Conservation (phyloP, 164 flowering plant genomes). For the Vitis rotundifolia region DNA sequence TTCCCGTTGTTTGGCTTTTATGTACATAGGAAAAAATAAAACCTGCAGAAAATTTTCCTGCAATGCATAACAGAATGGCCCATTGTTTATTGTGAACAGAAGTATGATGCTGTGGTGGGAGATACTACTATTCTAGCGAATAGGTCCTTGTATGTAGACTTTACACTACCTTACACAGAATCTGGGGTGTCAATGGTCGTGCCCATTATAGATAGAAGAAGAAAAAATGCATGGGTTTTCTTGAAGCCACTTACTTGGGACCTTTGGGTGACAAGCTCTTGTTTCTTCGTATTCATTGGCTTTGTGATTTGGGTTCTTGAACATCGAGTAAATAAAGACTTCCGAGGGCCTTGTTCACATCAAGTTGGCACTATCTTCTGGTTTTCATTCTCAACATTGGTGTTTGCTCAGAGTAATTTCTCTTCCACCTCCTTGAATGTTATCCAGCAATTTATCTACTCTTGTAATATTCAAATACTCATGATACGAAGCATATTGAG, state of each 20-base stretch:
- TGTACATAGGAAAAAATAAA: too few species aligned
- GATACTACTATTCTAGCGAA: conserved; percentile 28
- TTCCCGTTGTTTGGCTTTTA: too few species aligned
- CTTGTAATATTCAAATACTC: too few species aligned
- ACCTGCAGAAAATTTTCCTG: not conserved
- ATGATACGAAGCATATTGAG: too few species aligned
- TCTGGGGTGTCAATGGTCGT: conserved; percentile 28
- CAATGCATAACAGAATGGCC: too few species aligned
- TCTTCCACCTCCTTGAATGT: too few species aligned
- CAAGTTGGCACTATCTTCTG: conserved; percentile 22
- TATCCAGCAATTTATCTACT: too few species aligned
- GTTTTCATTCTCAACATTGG: conserved; percentile 32
- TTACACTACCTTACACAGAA: conserved; percentile 30
- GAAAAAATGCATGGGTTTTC: conserved; percentile 24
- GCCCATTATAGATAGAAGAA: not conserved
- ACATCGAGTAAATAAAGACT: conserved; percentile 16
- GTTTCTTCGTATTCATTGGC: conserved; percentile 8
- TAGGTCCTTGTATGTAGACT: conserved; percentile 21
- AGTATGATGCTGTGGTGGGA: conserved; percentile 26
- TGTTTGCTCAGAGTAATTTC: conserved; percentile 32
- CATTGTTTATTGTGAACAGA: conserved; percentile 9
- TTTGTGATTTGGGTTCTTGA: conserved; percentile 34
- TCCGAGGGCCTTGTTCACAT: conserved; percentile 12
- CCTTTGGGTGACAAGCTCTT: conserved; percentile 21
- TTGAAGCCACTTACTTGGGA: conserved; percentile 20